Conservation (phyloP, 2,329 filamentous ascomycete species). For the Diplodia corticola region DNA sequence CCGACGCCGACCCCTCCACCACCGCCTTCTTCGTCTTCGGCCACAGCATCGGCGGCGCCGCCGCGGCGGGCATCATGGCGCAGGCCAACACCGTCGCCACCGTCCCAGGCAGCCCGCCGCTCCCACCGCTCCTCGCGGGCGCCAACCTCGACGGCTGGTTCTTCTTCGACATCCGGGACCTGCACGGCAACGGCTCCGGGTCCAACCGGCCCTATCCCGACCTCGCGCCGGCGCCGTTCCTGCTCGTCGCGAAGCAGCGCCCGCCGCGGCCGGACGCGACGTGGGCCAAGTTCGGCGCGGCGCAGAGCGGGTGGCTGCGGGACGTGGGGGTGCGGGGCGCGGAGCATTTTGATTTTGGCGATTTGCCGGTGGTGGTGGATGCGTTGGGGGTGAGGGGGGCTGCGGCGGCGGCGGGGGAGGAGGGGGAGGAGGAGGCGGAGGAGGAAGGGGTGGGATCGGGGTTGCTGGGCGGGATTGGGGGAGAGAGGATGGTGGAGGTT, state of each 20-base stretch:
- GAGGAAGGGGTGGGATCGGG: too few species aligned
- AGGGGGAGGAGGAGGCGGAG: slow-evolving; percentile 23
- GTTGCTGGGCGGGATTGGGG: not conserved
- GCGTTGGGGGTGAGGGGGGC: slow-evolving; percentile 28
- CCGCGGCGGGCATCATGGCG: slow-evolving; percentile 24
- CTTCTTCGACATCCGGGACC: slow-evolving; percentile 27
- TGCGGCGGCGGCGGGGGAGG: slow-evolving; percentile 29
- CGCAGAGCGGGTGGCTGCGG: slow-evolving; percentile 26
- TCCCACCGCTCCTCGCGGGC: too few species aligned
- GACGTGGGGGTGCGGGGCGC: too few species aligned
- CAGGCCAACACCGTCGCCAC: too few species aligned
- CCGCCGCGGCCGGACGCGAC: too few species aligned
- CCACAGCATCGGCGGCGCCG: slow-evolving; percentile 30
- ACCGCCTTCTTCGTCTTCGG: slow-evolving; percentile 27
- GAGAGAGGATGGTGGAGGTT: not conserved
- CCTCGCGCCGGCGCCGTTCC: slow-evolving; percentile 24
- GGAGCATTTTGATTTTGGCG: slow-evolving; percentile 30
- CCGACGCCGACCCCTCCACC: slow-evolving; percentile 27
- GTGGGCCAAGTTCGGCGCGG: slow-evolving; percentile 28
- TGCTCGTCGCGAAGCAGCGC: slow-evolving; percentile 30
- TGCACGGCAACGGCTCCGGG: slow-evolving; percentile 12
- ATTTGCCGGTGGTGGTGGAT: slow-evolving; percentile 31
- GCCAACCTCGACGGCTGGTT: slow-evolving; percentile 28
- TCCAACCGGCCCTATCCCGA: not conserved
- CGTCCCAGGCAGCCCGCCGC: too few species aligned